Percentiles rank a stretch among this genome's conserved stretches.
Conservation (phyloP, 2,329 filamentous ascomycete genomes). For the Pestalotiopsis sp. region DNA sequence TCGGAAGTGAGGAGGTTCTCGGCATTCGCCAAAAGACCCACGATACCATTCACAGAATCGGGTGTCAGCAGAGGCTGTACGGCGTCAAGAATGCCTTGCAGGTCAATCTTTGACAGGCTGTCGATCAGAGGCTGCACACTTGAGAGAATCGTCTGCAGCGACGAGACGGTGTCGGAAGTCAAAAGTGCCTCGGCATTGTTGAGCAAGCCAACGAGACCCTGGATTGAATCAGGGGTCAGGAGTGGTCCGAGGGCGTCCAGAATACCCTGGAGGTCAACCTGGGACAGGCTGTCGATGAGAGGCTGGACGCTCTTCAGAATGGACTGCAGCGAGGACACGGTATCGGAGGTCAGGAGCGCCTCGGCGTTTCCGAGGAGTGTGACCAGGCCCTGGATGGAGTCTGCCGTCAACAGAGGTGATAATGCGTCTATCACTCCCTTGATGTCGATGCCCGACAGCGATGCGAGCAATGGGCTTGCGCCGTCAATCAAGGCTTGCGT, state of each 20-base stretch:
- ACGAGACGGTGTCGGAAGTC: constrained; percentile 26
- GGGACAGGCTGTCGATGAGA: constrained; percentile 11
- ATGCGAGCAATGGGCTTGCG: constrained; percentile 22
- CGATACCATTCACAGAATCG: constrained; percentile 29
- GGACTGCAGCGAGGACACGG: constrained; percentile 17
- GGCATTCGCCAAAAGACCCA: constrained; percentile 32
- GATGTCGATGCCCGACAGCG: constrained; percentile 24
- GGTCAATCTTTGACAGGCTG: constrained; percentile 29
- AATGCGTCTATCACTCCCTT: constrained; percentile 33
- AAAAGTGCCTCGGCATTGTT: constrained; percentile 38
- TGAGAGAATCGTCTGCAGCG: constrained; percentile 20
- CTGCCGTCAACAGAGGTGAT: constrained; percentile 32
- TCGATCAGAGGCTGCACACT: constrained; percentile 15
- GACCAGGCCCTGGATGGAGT: constrained; percentile 30
- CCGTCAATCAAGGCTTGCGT: constrained; percentile 24
- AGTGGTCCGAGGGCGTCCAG: constrained; percentile 25
- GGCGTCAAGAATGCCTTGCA: constrained; percentile 33
- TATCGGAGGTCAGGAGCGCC: constrained; percentile 27
- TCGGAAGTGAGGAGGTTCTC: constrained; percentile 24
- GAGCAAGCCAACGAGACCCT: constrained; percentile 33
- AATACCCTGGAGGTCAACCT: constrained; percentile 28
- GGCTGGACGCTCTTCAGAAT: constrained; percentile 22
- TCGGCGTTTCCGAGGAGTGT: constrained; percentile 29
- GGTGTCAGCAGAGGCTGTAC: constrained; percentile 34
- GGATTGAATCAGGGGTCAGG: constrained; percentile 22